Evolutionary conservation across 2,329 filamentous ascomycete genomes (phyloP).

Genomic region (Nannizziopsis barbatae): DNA sequence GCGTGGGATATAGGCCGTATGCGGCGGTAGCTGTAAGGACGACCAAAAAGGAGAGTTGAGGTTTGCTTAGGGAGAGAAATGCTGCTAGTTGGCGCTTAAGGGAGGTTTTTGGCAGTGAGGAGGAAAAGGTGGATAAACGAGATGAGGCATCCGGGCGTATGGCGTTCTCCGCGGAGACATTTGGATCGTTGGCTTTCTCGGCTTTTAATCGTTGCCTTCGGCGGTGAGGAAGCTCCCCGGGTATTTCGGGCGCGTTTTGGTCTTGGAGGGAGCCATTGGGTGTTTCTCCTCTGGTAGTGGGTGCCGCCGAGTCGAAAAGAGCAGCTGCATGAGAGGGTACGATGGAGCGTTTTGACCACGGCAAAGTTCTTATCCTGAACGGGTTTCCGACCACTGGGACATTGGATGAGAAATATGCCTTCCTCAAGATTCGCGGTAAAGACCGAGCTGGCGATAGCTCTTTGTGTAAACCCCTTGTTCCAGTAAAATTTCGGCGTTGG

Average conservation of each 20-base stretch:
- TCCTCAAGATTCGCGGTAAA: conserved; percentile 23
- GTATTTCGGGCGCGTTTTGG: neutral
- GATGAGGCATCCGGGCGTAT: conserved; percentile 52
- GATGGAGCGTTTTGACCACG: conserved; percentile 15
- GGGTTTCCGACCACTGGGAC: conserved; percentile 15
- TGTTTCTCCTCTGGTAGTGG: conserved; percentile 1
- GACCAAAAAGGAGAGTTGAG: conserved; percentile 80
- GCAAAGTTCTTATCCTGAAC: conserved; percentile 20
- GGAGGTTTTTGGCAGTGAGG: conserved; percentile 45
- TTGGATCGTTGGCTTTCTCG: conserved; percentile 19
- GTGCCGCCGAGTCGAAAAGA: conserved; percentile 16
- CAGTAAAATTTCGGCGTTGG: conserved; percentile 24
- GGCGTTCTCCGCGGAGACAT: conserved; percentile 21
- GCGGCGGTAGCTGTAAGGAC: conserved; percentile 82
- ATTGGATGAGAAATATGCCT: conserved; percentile 33
- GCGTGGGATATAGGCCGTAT: conserved; percentile 87
- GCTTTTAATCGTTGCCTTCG: conserved; percentile 34
- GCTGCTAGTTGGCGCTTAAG: conserved; percentile 60
- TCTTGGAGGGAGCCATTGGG: neutral
- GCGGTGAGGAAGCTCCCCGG: conserved; percentile 33
- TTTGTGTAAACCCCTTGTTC: conserved; percentile 24
- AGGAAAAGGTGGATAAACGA: conserved; percentile 47
- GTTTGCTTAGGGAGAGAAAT: conserved; percentile 87
- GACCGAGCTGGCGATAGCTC: conserved; percentile 22
- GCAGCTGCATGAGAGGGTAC: conserved; percentile 20